phyloP scores from a whole-genome alignment of 1,139 yeast genomes.

The Insectozyma bohioensis region DNA sequence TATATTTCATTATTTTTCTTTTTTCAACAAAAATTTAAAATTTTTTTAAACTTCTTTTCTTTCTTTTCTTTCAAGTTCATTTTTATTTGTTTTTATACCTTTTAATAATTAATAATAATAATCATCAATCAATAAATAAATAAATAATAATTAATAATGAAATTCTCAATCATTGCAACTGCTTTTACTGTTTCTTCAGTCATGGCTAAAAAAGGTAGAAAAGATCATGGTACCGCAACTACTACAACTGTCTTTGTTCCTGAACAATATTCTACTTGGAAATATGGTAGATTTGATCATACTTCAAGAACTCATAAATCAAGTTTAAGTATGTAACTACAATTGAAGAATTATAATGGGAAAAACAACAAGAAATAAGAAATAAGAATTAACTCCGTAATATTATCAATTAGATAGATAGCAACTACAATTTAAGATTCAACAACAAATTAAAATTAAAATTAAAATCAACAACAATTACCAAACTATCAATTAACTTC shows the following conservation, averaged over 20 bases:
- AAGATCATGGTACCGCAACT: conserved; percentile 8
- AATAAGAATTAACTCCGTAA: too few relatives aligned
- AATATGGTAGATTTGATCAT: conserved; percentile 47
- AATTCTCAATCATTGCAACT: conserved; percentile 11
- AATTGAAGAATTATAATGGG: too few relatives aligned
- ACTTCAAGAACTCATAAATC: conserved; percentile 39
- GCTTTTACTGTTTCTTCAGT: conserved; percentile 12
- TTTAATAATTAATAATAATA: neutral
- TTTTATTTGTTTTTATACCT: neutral
- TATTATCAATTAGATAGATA: too few relatives aligned
- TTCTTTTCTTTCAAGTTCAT: neutral
- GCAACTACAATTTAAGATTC: too few relatives aligned
- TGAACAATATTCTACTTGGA: conserved; percentile 14
- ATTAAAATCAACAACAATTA: too few relatives aligned
- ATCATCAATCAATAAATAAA: neutral
- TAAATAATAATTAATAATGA: conserved; percentile 6
- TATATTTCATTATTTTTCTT: neutral
- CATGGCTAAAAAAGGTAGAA: conserved; percentile 12
- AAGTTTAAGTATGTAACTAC: too few relatives aligned
- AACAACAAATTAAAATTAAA: too few relatives aligned
- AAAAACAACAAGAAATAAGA: too few relatives aligned
- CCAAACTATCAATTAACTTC: conserved; percentile 35
- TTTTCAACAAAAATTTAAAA: too few relatives aligned
- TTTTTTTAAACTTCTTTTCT: conserved; percentile 2
- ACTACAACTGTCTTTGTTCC: conserved; percentile 10